Base-by-base conservation (phyloP, 331 rosid genomes). In the Pyracantha coccinea region DNA sequence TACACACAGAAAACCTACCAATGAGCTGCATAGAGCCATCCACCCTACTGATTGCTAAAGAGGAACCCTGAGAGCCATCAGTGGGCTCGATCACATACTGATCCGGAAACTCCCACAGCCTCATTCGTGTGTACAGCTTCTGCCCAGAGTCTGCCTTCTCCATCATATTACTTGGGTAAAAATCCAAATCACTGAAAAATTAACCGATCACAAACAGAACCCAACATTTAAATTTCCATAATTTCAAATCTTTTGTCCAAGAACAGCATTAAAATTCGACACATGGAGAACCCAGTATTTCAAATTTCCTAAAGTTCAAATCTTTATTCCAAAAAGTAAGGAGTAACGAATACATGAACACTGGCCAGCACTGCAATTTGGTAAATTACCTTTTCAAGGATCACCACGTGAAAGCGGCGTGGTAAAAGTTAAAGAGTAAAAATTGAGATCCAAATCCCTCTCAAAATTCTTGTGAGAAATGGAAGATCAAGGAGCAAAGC, bases 61-160 rank as follows among this genome's bases (percentile, higher is more conserved):
- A 89, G 53, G 96, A 88, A 78, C 91, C 96, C 73, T 84, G 86
- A 79, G 97, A 88, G 41, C 97, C 99, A 84, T 95, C 97, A 19
- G 97, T 92, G n/a, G 99, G 97, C 84, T 95, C 97, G 50, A 92
- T 73, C 66, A 92, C 93, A 77, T 78, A 89, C 87, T 88, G 96
- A 81, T 90, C 91, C 17, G 96, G 91, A 79, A 90, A 90, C 79
- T 90, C 97, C 99, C 99, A 95, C 21, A 95, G 86, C 32, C 97
- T 86, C 97, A 95, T 86, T 31, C 93, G 86, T 25, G 91, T 78
- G 81, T 90, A 92, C 25, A 95, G 85, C 89, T 95, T 95, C 75
- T 83, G 97, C 81, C 77, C 88, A 21, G 93, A 88, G 70, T 92
- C 97, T 38, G 87, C 89, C 82, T 70, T 85, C 92, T 95, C 99